phyloP scores from a whole-genome alignment of 208 protist genomes.

The Leptomonas seymouri region DNA sequence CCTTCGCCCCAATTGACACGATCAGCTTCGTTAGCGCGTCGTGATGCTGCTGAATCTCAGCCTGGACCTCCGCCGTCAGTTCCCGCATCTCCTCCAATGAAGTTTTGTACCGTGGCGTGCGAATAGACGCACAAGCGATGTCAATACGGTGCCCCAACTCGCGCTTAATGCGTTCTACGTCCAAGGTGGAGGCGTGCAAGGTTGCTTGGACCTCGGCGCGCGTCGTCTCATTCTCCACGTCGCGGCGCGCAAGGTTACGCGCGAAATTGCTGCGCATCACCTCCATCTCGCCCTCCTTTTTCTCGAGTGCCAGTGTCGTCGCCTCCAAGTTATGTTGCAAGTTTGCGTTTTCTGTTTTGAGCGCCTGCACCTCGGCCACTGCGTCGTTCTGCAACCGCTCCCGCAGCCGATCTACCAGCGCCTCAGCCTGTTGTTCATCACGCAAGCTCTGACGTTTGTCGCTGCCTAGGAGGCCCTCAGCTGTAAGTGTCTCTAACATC shows the following conservation, averaged over 20 bases:
- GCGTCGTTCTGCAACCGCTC: constrained; percentile 48
- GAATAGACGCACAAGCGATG: constrained; percentile 58
- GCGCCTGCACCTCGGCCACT: constrained; percentile 44
- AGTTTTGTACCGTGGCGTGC: constrained; percentile 78
- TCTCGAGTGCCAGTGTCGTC: constrained; percentile 56
- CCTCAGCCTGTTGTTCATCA: constrained; percentile 32
- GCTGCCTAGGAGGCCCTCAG: constrained; percentile 43
- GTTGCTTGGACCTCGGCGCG: constrained; percentile 59
- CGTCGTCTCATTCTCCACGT: constrained; percentile 71
- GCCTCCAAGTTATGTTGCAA: constrained; percentile 63
- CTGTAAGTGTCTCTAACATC: constrained; percentile 48
- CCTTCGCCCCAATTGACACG: constrained; percentile 75
- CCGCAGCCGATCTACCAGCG: constrained; percentile 50
- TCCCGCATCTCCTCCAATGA: constrained; percentile 75
- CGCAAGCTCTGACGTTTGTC: constrained; percentile 9
- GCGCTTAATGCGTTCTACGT: constrained; percentile 80
- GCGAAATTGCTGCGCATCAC: constrained; percentile 58
- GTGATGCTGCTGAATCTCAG: constrained; percentile 76
- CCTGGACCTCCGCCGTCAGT: constrained; percentile 51
- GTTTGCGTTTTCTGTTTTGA: constrained; percentile 47
- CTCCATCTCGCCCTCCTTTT: constrained; percentile 58
- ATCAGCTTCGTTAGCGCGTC: constrained; percentile 75
- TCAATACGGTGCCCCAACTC: constrained; percentile 75
- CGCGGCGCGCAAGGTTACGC: constrained; percentile 52
- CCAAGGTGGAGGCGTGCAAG: constrained; percentile 45